These are phyloP conservation scores for Alisma plantagoaquatica DNA, from an alignment of 106 monocot genomes.

Conservation along the genomic window DNA sequence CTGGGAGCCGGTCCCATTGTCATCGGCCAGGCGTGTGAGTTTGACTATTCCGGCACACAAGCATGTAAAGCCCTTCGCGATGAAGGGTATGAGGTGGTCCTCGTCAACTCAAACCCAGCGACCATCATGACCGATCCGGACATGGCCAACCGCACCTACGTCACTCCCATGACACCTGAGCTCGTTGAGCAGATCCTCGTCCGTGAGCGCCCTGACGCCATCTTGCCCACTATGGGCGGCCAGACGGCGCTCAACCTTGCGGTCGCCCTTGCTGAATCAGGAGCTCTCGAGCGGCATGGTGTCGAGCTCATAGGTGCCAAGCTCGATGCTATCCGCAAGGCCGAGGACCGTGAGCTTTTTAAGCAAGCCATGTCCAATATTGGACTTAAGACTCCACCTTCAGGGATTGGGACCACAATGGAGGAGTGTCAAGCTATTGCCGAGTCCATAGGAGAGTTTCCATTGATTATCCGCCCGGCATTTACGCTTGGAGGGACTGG, in stretches of 20 bases:
- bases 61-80: conserved; percentile 88
- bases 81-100: conserved; percentile 91
- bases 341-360: conserved; percentile 88
- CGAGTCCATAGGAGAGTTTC: conserved; percentile 65
- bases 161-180: conserved; percentile 88
- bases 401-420: conserved; percentile 78
- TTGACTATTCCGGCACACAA: conserved; percentile 96
- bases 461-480: conserved; percentile 82
- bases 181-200: conserved; percentile 66
- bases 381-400: conserved; percentile 89
- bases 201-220: conserved; percentile 71
- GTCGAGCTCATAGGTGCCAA: conserved; percentile 92
- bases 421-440: conserved; percentile 76
- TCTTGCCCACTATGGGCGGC: conserved; percentile 98
- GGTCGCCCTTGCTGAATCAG: conserved; percentile 69
- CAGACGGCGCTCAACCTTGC: conserved; percentile 99
- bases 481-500: conserved; percentile 94
- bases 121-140: conserved; percentile 99
- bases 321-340: conserved; percentile 66
- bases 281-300: conserved; percentile 44
- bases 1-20: conserved; percentile 96
- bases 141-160: conserved; percentile 78
- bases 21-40: conserved; percentile 98
- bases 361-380: conserved; percentile 82
- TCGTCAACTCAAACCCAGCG: conserved; percentile 97